Conservation (phyloP, 768 basidiomycete species). For the Rhodotorula toruloides region DNA sequence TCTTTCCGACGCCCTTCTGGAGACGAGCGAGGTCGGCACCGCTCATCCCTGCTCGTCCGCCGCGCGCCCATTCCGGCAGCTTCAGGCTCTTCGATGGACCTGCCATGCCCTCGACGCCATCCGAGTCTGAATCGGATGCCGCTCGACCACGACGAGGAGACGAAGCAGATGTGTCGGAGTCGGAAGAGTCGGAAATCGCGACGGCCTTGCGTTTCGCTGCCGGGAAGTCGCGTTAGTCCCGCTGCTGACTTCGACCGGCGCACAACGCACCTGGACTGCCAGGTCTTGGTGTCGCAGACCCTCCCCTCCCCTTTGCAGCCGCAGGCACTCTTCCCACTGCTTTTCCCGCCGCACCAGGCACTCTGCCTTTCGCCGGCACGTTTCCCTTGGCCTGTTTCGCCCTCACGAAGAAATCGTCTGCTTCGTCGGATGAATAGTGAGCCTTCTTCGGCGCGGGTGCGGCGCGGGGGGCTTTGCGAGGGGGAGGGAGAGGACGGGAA, state of each 20-base stretch:
- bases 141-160: not conserved
- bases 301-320: slow-evolving; percentile 4
- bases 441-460: not conserved
- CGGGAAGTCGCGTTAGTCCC: not conserved
- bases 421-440: slow-evolving; percentile 13
- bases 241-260: too few species aligned
- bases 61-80: slow-evolving; percentile 9
- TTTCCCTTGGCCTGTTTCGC: not conserved
- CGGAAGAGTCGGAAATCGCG: too few species aligned
- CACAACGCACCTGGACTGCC: slow-evolving; percentile 44
- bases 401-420: slow-evolving; percentile 22
- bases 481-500: not conserved
- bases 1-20: not conserved
- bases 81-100: not conserved
- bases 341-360: not conserved
- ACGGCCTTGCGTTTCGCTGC: not conserved
- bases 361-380: not conserved
- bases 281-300: slow-evolving; percentile 48
- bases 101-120: not conserved
- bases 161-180: not conserved
- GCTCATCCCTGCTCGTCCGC: not conserved
- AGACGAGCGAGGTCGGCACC: not conserved
- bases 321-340: not conserved
- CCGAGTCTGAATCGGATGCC: not conserved
- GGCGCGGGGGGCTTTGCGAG: not conserved